Evolutionary conservation across 1,284 basidiomycete genomes (phyloP).

Genomic region (Chalciporus sp.): DNA sequence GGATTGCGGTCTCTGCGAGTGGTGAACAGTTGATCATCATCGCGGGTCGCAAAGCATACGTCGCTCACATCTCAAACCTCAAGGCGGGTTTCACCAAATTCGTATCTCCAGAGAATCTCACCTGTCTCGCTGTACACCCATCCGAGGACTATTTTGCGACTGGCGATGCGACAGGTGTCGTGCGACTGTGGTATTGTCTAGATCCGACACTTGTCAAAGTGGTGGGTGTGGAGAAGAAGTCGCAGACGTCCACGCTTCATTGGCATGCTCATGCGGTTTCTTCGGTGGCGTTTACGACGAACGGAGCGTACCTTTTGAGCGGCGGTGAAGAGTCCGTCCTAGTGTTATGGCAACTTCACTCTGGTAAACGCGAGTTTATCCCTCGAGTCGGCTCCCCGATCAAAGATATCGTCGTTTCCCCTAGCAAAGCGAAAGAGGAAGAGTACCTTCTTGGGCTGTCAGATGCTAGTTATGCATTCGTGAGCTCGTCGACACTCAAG

Average conservation of each 20-base stretch:
- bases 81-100: slow-evolving; percentile 83
- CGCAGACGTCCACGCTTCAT: slow-evolving; percentile 86
- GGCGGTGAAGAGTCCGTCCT: slow-evolving; percentile 96
- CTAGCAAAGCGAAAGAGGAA: slow-evolving; percentile 60
- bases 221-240: slow-evolving; percentile 66
- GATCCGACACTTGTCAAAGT: slow-evolving; percentile 57
- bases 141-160: slow-evolving; percentile 93
- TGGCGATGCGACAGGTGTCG: slow-evolving; percentile 84
- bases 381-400: slow-evolving; percentile 92
- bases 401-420: slow-evolving; percentile 66
- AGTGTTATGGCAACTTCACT: slow-evolving; percentile 93
- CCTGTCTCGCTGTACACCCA: slow-evolving; percentile 89
- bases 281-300: slow-evolving; percentile 84
- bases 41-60: slow-evolving; percentile 82
- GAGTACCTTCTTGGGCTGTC: slow-evolving; percentile 85
- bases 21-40: slow-evolving; percentile 84
- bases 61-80: slow-evolving; percentile 60
- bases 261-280: slow-evolving; percentile 99
- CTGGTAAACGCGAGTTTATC: slow-evolving; percentile 86
- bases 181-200: slow-evolving; percentile 93
- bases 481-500: slow-evolving; percentile 75
- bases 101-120: slow-evolving; percentile 78
- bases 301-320: slow-evolving; percentile 91
- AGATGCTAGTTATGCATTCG: slow-evolving; percentile 83
- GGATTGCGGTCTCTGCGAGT: slow-evolving; percentile 73